phyloP scores from a whole-genome alignment of 805 yeast species.

The Saccharomycopsis fermentans region DNA sequence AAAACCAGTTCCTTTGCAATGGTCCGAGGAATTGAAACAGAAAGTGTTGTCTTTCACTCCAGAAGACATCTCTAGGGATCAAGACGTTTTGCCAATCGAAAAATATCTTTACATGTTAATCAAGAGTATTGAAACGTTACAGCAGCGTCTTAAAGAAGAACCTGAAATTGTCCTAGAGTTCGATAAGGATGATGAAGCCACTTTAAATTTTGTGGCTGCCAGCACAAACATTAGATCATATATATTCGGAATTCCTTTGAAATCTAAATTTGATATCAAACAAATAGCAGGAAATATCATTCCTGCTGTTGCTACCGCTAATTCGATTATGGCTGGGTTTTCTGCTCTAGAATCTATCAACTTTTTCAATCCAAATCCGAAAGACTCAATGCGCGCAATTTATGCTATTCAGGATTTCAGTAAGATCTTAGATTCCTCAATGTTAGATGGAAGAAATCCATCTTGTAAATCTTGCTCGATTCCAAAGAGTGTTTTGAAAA shows the following conservation, averaged over 20 bases:
- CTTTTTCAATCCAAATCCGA: slow-evolving; percentile 25
- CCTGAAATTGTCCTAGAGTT: slow-evolving; percentile 37
- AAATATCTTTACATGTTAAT: slow-evolving; percentile 12
- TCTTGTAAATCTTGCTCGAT: slow-evolving; percentile 62
- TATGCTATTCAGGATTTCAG: slow-evolving; percentile 45
- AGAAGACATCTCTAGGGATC: slow-evolving; percentile 22
- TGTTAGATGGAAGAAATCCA: slow-evolving; percentile 50
- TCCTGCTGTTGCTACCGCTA: slow-evolving; percentile 97
- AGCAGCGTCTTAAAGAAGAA: slow-evolving; percentile 1
- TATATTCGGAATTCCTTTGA: slow-evolving; percentile 58
- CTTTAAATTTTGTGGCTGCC: slow-evolving; percentile 78
- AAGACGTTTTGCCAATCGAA: slow-evolving; percentile 45
- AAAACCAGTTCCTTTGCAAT: slow-evolving; percentile 56
- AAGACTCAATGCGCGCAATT: slow-evolving; percentile 35
- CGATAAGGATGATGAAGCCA: slow-evolving; percentile 93
- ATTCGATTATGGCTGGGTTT: slow-evolving; percentile 89
- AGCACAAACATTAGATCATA: slow-evolving; percentile 70
- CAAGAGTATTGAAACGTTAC: slow-evolving; percentile 9
- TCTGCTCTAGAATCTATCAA: slow-evolving; percentile 62
- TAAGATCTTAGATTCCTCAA: slow-evolving; percentile 56
- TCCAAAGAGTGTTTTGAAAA: slow-evolving; percentile 38
- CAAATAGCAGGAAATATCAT: slow-evolving; percentile 96
- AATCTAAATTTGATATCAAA: slow-evolving; percentile 78
- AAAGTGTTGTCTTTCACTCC: slow-evolving; percentile 18
- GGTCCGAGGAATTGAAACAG: slow-evolving; percentile 19